Evolutionary conservation across 345 rosid genomes (phyloP).

Genomic region (Linum trigynum): DNA sequence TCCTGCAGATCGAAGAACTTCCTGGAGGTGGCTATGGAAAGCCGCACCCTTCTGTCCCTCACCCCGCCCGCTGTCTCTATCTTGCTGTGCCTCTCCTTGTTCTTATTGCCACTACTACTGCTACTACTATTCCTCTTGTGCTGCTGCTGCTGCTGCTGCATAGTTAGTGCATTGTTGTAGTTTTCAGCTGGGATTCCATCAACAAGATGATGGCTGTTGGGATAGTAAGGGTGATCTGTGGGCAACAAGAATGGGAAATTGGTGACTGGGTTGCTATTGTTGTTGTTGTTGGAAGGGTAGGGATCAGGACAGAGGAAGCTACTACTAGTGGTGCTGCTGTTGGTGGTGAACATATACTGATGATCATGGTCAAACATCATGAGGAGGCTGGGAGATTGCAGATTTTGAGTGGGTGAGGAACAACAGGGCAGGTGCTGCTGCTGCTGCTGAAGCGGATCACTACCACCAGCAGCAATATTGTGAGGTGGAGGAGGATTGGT

Average conservation of each 20-base stretch:
- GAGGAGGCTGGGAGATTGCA: not conserved
- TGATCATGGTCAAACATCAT: not conserved
- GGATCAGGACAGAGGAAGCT: not conserved
- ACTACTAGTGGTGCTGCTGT: not conserved
- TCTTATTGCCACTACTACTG: constrained; percentile 1
- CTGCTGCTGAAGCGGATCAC: not conserved
- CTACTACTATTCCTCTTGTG: not conserved
- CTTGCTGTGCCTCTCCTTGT: constrained; percentile 71
- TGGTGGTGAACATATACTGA: too few species aligned
- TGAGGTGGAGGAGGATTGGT: too few species aligned
- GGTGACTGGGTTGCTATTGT: too few species aligned
- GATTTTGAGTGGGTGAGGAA: not conserved
- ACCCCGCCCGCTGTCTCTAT: constrained; percentile 67
- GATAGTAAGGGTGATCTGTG: not conserved
- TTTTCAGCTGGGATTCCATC: not conserved
- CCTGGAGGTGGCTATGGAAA: constrained; percentile 59
- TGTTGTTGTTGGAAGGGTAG: not conserved
- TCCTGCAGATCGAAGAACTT: constrained; percentile 84
- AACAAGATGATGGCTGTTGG: not conserved
- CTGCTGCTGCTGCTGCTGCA: too few species aligned
- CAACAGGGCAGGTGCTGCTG: not conserved
- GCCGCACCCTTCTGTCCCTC: constrained; percentile 77
- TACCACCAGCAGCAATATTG: too few species aligned
- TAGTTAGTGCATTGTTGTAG: not conserved
- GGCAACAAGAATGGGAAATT: not conserved